Evolutionary conservation across 352 stramenopile species (phyloP).

Genomic region (Phytophthora pini): DNA sequence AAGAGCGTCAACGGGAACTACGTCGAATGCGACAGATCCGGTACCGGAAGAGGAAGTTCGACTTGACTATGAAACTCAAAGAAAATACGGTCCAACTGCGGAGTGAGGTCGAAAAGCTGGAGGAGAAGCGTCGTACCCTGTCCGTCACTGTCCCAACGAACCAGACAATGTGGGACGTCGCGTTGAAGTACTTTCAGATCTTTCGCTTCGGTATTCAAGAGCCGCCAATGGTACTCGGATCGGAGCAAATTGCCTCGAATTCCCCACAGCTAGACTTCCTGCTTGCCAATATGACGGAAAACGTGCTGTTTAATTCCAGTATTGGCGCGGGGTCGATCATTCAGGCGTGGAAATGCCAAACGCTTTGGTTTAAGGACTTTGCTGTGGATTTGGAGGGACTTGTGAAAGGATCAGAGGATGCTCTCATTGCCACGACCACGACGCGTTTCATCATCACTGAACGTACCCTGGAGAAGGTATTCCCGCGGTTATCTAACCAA

Average conservation of each 20-base stretch:
- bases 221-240: background rate
- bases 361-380: constrained; percentile 8
- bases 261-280: constrained; percentile 4
- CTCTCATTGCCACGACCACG: constrained; percentile 6
- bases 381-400: constrained; percentile 4
- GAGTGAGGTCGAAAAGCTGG: constrained; percentile 4
- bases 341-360: background rate
- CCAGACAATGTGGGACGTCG: constrained; percentile 10
- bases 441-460: constrained; percentile 14
- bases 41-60: constrained; percentile 13
- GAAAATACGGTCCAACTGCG: background rate
- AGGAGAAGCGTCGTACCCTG: background rate
- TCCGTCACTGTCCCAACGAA: background rate
- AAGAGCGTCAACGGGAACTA: constrained; percentile 4
- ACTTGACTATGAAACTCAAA: background rate
- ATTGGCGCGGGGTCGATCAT: background rate
- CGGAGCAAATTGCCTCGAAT: background rate
- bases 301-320: background rate
- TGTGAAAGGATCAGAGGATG: background rate
- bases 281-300: constrained; percentile 1
- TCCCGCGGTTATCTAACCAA: background rate
- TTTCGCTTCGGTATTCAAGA: constrained; percentile 14
- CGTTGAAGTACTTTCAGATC: constrained; percentile 4
- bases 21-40: constrained; percentile 14
- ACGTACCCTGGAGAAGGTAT: constrained; percentile 5